Conservation (phyloP, 805 yeast genomes). For the Tanozyma kutaoensis region DNA sequence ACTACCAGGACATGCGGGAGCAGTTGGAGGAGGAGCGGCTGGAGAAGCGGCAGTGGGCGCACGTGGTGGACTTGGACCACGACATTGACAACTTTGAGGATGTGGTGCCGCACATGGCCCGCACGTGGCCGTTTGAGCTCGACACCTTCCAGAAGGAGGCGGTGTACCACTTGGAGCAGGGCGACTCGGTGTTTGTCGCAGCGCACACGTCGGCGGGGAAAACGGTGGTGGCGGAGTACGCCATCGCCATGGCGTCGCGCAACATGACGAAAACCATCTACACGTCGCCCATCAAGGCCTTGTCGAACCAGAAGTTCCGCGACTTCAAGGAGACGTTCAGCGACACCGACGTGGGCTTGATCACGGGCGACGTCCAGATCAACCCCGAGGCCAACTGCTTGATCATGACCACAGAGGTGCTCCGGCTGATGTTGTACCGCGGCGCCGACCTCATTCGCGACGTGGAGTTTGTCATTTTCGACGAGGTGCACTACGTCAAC, state of each 20-base stretch:
- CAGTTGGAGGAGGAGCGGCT: conserved; percentile 66
- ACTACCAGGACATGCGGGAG: conserved; percentile 2
- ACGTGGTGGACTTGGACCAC: conserved; percentile 79
- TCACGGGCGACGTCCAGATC: conserved; percentile 96
- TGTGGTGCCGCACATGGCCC: conserved; percentile 84
- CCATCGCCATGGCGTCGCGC: conserved; percentile 90
- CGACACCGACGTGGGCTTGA: conserved; percentile 80
- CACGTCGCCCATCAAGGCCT: conserved; percentile 89
- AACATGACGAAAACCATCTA: conserved; percentile 96
- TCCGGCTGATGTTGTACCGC: conserved; percentile 87
- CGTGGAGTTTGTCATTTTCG: conserved; percentile 94
- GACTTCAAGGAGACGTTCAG: conserved; percentile 73
- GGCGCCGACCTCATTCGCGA: conserved; percentile 96
- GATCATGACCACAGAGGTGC: conserved; percentile 95
- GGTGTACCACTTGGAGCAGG: conserved; percentile 89
- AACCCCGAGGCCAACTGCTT: conserved; percentile 93
- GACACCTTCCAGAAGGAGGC: conserved; percentile 97
- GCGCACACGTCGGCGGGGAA: conserved; percentile 99
- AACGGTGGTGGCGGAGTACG: conserved; percentile 96
- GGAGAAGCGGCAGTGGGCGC: conserved; percentile 75
- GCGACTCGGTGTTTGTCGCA: conserved; percentile 96
- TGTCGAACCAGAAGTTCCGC: conserved; percentile 81
- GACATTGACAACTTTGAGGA: conserved; percentile 75
- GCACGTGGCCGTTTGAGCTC: conserved; percentile 88
- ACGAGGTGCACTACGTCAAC: conserved; percentile 95